phyloP scores from a whole-genome alignment of 75 land plant genomes.

The Larix kaempferi region DNA sequence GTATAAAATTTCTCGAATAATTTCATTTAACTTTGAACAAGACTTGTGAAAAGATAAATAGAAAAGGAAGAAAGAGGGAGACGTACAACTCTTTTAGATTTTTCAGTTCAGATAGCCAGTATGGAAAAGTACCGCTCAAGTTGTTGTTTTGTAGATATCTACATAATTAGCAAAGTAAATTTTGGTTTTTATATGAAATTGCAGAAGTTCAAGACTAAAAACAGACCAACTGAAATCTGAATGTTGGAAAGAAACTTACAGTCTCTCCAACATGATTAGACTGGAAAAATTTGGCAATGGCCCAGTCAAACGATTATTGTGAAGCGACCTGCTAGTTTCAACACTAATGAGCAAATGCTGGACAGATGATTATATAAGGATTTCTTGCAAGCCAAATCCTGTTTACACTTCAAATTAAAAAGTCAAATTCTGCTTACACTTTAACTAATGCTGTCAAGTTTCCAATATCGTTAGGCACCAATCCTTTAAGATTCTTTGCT shows the following conservation, averaged over 20 bases:
- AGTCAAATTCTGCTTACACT: background rate
- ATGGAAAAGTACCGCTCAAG: background rate
- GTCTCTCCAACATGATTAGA: background rate
- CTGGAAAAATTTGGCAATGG: background rate
- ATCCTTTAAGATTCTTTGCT: background rate
- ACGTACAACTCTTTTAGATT: background rate
- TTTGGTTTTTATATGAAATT: too few species aligned
- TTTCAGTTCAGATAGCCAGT: background rate
- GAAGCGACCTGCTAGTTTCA: background rate
- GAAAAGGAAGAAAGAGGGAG: background rate
- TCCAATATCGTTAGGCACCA: background rate
- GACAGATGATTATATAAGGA: too few species aligned
- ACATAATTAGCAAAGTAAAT: background rate
- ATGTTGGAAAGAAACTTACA: constrained; percentile 5
- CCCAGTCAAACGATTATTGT: background rate
- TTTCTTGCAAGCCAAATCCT: too few species aligned
- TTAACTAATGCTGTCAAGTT: background rate
- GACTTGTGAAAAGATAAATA: background rate
- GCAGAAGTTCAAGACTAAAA: too few species aligned
- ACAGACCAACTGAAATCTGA: too few species aligned
- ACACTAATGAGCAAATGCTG: background rate
- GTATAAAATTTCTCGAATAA: background rate
- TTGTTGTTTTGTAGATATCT: background rate
- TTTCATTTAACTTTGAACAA: background rate
- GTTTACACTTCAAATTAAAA: too few species aligned